phyloP scores from a whole-genome alignment of 1,139 yeast species.

The Diutina pseudorugosa region DNA sequence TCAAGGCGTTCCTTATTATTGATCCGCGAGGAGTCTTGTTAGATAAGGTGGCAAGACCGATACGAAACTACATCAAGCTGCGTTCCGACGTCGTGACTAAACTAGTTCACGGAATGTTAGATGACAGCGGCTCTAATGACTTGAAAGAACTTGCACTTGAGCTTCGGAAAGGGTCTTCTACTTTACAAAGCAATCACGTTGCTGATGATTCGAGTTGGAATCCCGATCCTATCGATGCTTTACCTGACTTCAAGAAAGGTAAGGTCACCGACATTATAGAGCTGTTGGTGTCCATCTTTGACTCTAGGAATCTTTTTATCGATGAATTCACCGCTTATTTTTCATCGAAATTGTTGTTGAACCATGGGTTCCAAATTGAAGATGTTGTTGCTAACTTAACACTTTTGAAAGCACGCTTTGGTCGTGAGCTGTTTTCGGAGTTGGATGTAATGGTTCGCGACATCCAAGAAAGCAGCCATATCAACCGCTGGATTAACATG shows the following conservation, averaged over 20 bases:
- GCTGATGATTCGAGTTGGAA: conserved; percentile 33
- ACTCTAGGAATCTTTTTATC: conserved; percentile 63
- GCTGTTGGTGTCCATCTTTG: conserved; percentile 64
- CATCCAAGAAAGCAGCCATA: conserved; percentile 37
- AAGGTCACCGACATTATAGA: conserved; percentile 57
- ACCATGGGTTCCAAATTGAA: conserved; percentile 32
- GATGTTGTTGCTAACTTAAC: conserved; percentile 28
- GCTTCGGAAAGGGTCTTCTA: conserved; percentile 15
- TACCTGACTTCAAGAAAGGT: conserved; percentile 70
- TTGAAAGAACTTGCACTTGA: conserved; percentile 43
- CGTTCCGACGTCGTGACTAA: conserved; percentile 64
- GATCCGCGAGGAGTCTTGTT: conserved; percentile 82
- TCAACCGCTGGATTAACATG: conserved; percentile 14
- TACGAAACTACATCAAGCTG: conserved; percentile 50
- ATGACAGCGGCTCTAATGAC: conserved; percentile 21
- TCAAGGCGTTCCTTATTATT: conserved; percentile 58
- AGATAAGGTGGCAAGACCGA: conserved; percentile 68
- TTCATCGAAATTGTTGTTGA: conserved; percentile 45
- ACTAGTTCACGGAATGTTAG: conserved; percentile 62
- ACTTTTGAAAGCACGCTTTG: conserved; percentile 53
- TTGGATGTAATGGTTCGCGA: conserved; percentile 84
- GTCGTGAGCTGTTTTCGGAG: conserved; percentile 49
- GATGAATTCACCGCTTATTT: conserved; percentile 58
- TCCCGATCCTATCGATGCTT: conserved; percentile 90
- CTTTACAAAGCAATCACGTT: background rate